Conservation (phyloP, 1,139 yeast species). For the Kazachstania sp. region DNA sequence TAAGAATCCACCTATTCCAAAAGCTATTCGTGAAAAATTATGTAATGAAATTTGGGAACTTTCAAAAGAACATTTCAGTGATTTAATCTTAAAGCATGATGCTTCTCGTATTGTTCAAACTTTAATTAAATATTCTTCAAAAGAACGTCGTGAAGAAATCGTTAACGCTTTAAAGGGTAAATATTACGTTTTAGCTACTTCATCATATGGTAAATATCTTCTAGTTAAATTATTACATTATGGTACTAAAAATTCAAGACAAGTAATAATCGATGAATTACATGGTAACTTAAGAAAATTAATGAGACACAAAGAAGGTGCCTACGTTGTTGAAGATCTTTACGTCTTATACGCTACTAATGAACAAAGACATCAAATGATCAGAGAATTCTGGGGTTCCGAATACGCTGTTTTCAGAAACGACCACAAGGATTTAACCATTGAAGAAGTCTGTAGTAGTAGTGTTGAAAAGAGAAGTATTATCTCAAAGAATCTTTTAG, state of each 20-base stretch:
- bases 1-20: slow-evolving; percentile 73
- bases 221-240: slow-evolving; percentile 84
- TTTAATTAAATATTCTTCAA: slow-evolving; percentile 73
- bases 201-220: slow-evolving; percentile 88
- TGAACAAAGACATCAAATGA: slow-evolving; percentile 81
- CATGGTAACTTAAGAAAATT: slow-evolving; percentile 86
- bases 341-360: slow-evolving; percentile 77
- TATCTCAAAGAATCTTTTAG: slow-evolving; percentile 66
- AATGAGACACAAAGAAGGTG: slow-evolving; percentile 97
- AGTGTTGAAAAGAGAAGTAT: slow-evolving; percentile 76
- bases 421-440: slow-evolving; percentile 51
- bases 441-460: slow-evolving; percentile 59
- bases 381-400: slow-evolving; percentile 96
- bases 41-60: slow-evolving; percentile 81
- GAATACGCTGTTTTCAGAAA: slow-evolving; percentile 88
- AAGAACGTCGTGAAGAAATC: slow-evolving; percentile 68
- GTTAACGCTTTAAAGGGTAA: slow-evolving; percentile 65
- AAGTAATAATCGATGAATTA: slow-evolving; percentile 66
- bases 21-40: slow-evolving; percentile 66
- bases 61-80: slow-evolving; percentile 67
- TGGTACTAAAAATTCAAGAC: slow-evolving; percentile 76
- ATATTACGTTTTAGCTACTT: slow-evolving; percentile 76
- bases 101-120: slow-evolving; percentile 96
- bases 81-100: slow-evolving; percentile 89
- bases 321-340: slow-evolving; percentile 94